A percentile compares a stretch with the other conserved stretches of the same genome.
phyloP scores from a whole-genome alignment of 345 rosid species.

The Populus ilicifolia region DNA sequence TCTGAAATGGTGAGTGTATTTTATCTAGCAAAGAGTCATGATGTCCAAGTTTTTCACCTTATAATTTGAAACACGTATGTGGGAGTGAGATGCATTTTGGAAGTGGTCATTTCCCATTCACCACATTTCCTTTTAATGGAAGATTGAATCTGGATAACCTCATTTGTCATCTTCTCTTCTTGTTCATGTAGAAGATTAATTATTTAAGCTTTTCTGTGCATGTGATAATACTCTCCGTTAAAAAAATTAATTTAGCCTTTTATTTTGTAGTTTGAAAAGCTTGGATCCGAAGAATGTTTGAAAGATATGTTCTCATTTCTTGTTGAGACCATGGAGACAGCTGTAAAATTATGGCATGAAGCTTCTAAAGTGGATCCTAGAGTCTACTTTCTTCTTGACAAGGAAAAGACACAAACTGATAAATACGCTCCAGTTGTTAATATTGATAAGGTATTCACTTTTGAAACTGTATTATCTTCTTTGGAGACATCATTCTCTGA shows the following conservation, averaged over 20 bases:
- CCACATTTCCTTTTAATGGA: neutral
- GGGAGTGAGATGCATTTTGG: neutral
- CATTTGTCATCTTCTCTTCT: neutral
- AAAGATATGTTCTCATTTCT: slow-evolving; percentile 63
- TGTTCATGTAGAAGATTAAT: neutral
- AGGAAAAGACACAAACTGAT: slow-evolving; percentile 70
- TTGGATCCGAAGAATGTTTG: slow-evolving; percentile 56
- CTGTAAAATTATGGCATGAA: slow-evolving; percentile 82
- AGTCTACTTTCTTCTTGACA: slow-evolving; percentile 73
- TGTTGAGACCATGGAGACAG: slow-evolving; percentile 71
- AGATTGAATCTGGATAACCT: neutral
- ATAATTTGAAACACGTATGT: neutral
- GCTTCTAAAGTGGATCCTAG: slow-evolving; percentile 72
- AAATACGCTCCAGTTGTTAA: slow-evolving; percentile 81
- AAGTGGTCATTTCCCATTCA: neutral
- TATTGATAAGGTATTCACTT: slow-evolving; percentile 69
- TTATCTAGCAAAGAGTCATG: neutral
- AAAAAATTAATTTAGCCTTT: slow-evolving; percentile 11
- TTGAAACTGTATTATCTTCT: neutral
- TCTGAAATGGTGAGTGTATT: slow-evolving; percentile 57
- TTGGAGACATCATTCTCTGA: neutral
- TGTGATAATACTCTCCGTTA: neutral
- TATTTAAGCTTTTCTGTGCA: neutral
- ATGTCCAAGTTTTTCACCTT: neutral
- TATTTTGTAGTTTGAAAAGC: slow-evolving; percentile 56